These are phyloP conservation scores for Drosera spatulata DNA, from an alignment of 179 eudicot species.

Conservation along the genomic window DNA sequence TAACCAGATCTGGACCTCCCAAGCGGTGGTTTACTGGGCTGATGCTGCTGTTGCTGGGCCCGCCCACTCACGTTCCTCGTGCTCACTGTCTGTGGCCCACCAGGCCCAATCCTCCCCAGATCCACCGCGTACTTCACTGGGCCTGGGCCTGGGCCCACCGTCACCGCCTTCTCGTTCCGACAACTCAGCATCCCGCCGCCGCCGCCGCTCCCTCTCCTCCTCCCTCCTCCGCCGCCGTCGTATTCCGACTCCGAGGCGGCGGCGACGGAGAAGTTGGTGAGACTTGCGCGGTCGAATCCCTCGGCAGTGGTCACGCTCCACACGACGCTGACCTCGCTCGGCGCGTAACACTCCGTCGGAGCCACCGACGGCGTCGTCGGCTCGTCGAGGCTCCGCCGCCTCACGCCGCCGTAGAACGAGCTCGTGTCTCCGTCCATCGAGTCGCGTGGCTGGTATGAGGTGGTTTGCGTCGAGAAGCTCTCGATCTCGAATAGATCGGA, in stretches of 20 bases:
- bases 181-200: conserved; percentile 39
- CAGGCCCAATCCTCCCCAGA: conserved; percentile 8
- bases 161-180: conserved; percentile 63
- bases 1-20: conserved; percentile 16
- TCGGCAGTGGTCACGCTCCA: conserved; percentile 19
- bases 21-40: neutral
- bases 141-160: conserved; percentile 53
- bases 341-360: conserved; percentile 1
- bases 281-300: neutral
- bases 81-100: neutral
- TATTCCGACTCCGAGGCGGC: too few relatives aligned
- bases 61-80: conserved; percentile 28
- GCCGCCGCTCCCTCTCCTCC: conserved; percentile 2
- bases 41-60: conserved; percentile 7
- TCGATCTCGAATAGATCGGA: conserved; percentile 90
- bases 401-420: conserved; percentile 1
- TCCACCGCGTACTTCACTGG: conserved; percentile 27
- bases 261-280: too few relatives aligned
- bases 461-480: conserved; percentile 47
- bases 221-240: conserved; percentile 11
- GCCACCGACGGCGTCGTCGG: conserved; percentile 1
- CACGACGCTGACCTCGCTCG: neutral
- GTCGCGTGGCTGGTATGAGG: conserved; percentile 28
- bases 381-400: conserved; percentile 1
- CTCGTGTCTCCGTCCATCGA: conserved; percentile 37